phyloP scores from a whole-genome alignment of 2,329 filamentous ascomycete species.

The Chaetomium sp. region DNA sequence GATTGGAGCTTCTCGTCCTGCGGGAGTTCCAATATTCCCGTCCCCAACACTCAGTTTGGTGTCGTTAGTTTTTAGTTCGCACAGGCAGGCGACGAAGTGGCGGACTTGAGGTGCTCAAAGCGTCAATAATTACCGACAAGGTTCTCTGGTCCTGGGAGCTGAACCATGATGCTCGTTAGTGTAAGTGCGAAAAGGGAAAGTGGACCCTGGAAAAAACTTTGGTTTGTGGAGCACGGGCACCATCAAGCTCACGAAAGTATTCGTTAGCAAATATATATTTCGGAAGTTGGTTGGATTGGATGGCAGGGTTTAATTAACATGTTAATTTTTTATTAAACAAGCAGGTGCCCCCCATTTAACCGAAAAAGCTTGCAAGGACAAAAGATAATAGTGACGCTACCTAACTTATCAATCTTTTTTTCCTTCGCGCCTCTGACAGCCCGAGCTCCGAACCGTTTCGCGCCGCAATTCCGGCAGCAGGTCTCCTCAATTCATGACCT shows the following conservation, averaged over 20 bases:
- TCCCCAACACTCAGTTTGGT: background rate
- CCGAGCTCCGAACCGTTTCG: background rate
- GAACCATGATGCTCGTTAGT: background rate
- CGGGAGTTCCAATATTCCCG: background rate
- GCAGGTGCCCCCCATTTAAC: slow-evolving; percentile 30
- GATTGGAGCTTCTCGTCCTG: background rate
- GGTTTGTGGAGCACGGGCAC: slow-evolving; percentile 13
- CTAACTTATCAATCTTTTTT: background rate
- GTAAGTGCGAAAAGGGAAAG: slow-evolving; percentile 5
- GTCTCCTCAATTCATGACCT: background rate
- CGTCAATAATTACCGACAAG: background rate
- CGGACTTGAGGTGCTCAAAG: background rate
- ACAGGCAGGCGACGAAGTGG: background rate
- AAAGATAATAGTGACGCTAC: slow-evolving; percentile 28
- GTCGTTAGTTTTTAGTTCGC: background rate
- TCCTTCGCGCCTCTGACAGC: slow-evolving; percentile 6
- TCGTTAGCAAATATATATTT: slow-evolving; percentile 31
- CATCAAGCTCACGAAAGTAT: slow-evolving; percentile 22
- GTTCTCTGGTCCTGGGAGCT: background rate
- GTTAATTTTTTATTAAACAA: slow-evolving; percentile 33
- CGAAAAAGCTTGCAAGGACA: slow-evolving; percentile 30
- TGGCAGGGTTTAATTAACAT: slow-evolving; percentile 31
- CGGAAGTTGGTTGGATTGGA: slow-evolving; percentile 30
- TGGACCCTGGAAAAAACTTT: slow-evolving; percentile 12
- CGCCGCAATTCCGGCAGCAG: background rate